phyloP scores from a whole-genome alignment of 352 stramenopile species.

The Globisporangium heterothallicum region DNA sequence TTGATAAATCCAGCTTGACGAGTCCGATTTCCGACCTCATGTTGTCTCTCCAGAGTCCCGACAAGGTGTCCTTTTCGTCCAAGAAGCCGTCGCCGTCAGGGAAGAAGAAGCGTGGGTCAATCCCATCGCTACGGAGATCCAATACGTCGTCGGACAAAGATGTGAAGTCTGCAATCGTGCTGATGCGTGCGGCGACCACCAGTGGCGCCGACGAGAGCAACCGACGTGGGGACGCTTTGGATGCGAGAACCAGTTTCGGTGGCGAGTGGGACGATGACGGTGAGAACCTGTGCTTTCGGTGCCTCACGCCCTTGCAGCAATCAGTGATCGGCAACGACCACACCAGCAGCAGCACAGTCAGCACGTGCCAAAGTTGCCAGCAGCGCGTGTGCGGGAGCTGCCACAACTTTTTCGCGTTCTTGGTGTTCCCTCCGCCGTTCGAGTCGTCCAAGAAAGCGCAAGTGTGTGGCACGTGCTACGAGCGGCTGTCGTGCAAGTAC shows the following conservation, averaged over 20 bases:
- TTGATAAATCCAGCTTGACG: conserved; percentile 29
- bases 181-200: conserved; percentile 11
- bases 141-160: conserved; percentile 13
- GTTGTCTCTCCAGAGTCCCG: conserved; percentile 11
- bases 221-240: conserved; percentile 2
- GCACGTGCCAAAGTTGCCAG: conserved; percentile 50
- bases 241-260: conserved; percentile 9
- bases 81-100: conserved; percentile 5
- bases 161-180: conserved; percentile 8
- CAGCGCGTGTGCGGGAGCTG: conserved; percentile 60
- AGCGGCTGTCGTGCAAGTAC: conserved; percentile 55
- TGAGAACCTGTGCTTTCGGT: conserved; percentile 61
- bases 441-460: conserved; percentile 56
- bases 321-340: background rate
- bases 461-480: conserved; percentile 66
- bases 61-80: conserved; percentile 2
- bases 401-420: conserved; percentile 54
- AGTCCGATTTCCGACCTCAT: conserved; percentile 23
- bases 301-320: conserved; percentile 29
- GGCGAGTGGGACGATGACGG: conserved; percentile 43
- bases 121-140: conserved; percentile 15
- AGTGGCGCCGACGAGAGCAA: conserved; percentile 2
- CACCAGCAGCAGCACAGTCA: background rate
- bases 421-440: conserved; percentile 60
- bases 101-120: conserved; percentile 11